Base-by-base conservation (phyloP, 257 asterid species). In the Asclepias syriaca region DNA sequence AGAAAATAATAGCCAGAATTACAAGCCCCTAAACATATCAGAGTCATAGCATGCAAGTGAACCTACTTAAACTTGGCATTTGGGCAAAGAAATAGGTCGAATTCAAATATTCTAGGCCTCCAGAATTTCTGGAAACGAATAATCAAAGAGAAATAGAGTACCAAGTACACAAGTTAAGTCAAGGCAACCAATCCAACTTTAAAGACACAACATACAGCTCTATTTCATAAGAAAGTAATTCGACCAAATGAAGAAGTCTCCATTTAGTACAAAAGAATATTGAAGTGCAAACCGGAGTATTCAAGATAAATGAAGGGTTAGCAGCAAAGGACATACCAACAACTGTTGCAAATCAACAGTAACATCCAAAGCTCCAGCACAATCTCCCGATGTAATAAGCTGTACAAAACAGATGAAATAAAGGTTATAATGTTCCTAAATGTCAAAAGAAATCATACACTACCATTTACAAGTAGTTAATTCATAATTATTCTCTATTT, bases 371-470 rank as follows among this genome's bases (percentile, higher is more conserved):
- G 98, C 98, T 80, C 99, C 97, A 72, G 96, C 92, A 87, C 99
- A 94, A 85, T 94, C 99, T 75, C 92, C 93, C 79, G 99, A 94
- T 27, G 96, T 85, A 73, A 94, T 96, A 81, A 94, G 99, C 99
- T 91, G 97, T 80, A 79, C 73, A 56, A 29, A 56, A 27, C 60
- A 76, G 57, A 76, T 49, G 27, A 27, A 69, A 59, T 37, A 37
- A 64, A 37, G 46, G 68, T 64, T 18, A 37, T 11, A 37, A 24
- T 16, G 11, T 8, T 37, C 2, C 27, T 16, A 2, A 60, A 24
- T 32, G 32, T 61, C 46, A 61, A 34, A 34, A 32, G 24, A 15
- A 59, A 59, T 59, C 16, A 34, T 10, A 10, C 21, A 32, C 5
- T 22, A 29, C 22, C 1, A 61, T 1, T 60, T 16, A 29, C 12